Conservation (phyloP, 2,329 filamentous ascomycete species). For the Cladophialophora carrionii region DNA sequence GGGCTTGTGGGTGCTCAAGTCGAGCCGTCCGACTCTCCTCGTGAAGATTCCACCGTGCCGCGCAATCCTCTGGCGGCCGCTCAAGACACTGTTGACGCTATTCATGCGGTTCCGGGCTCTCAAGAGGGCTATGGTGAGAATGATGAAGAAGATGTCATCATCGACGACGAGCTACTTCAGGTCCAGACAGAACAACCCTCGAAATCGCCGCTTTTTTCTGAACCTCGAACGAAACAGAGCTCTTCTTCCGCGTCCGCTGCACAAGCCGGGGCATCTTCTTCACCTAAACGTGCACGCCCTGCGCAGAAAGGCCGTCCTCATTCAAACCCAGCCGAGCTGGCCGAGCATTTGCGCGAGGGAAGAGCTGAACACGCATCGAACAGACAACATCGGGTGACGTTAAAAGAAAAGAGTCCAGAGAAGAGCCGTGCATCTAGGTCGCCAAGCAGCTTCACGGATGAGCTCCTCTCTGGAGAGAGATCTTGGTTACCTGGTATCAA, state of each 20-base stretch:
- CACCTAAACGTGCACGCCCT: not conserved
- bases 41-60: not conserved
- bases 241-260: not conserved
- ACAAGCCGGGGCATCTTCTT: not conserved
- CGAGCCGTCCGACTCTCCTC: not conserved
- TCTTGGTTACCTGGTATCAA: not conserved
- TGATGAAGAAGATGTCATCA: not conserved
- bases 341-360: not conserved
- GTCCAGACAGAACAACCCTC: not conserved
- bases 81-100: not conserved
- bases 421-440: not conserved
- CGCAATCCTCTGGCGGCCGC: not conserved
- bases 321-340: not conserved
- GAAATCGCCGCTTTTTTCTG: too few relatives aligned
- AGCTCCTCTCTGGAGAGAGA: not conserved
- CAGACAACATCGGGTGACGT: not conserved
- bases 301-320: not conserved
- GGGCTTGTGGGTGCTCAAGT: not conserved
- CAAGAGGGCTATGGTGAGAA: not conserved
- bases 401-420: not conserved
- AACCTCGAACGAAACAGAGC: not conserved
- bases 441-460: constrained; percentile 10
- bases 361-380: not conserved
- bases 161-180: not conserved
- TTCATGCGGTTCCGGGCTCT: not conserved